These are phyloP conservation scores for Jasminum sambac DNA, from an alignment of 257 asterid species.

Conservation along the genomic window DNA sequence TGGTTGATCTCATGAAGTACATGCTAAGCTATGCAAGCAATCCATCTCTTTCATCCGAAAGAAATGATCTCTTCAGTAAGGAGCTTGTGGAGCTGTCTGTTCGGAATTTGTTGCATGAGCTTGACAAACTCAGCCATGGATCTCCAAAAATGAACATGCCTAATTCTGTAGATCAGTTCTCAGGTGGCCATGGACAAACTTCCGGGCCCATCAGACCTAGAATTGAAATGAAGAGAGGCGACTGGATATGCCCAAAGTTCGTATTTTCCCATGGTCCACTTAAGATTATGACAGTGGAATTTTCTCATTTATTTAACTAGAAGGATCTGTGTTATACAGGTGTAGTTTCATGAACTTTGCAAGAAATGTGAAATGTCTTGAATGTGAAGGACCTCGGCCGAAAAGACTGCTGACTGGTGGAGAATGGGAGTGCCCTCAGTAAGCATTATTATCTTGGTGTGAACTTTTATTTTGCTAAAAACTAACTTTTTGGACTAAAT, in stretches of 20 bases:
- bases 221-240: constrained; percentile 90
- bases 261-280: constrained; percentile 24
- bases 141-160: constrained; percentile 36
- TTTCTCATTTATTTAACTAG: constrained; percentile 1
- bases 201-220: constrained; percentile 56
- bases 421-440: constrained; percentile 99
- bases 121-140: constrained; percentile 50
- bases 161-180: constrained; percentile 42
- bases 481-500: too few relatives aligned
- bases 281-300: not conserved
- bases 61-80: constrained; percentile 60
- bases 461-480: too few relatives aligned
- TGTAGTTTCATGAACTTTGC: constrained; percentile 96
- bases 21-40: constrained; percentile 86
- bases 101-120: constrained; percentile 65
- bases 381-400: constrained; percentile 87
- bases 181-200: constrained; percentile 39
- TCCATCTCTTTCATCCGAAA: constrained; percentile 51
- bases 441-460: constrained; percentile 24
- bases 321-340: constrained; percentile 47
- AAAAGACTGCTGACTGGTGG: constrained; percentile 67
- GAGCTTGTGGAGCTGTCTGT: constrained; percentile 79
- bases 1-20: constrained; percentile 85
- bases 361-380: constrained; percentile 78
- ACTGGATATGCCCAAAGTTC: constrained; percentile 92